Evolutionary conservation across 345 rosid species (phyloP).

Genomic region (Noccaea bulbosa): DNA sequence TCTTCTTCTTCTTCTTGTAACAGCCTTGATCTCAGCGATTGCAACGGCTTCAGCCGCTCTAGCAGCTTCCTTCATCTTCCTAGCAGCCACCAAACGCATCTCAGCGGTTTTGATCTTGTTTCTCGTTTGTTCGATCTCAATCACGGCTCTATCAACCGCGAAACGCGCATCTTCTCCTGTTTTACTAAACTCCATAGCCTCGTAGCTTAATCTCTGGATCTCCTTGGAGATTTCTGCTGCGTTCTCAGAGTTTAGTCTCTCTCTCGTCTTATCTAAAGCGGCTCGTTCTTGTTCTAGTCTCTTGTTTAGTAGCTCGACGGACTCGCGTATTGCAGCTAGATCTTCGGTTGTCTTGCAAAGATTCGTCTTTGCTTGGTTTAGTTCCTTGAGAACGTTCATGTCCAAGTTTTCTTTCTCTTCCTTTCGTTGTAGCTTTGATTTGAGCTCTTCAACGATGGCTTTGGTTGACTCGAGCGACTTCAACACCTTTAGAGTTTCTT

Average conservation of each 20-base stretch:
- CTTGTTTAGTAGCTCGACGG: conserved; percentile 68
- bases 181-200: conserved; percentile 69
- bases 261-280: conserved; percentile 70
- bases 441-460: conserved; percentile 66
- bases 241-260: conserved; percentile 57
- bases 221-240: conserved; percentile 65
- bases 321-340: conserved; percentile 71
- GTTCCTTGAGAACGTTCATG: conserved; percentile 53
- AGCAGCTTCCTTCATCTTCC: conserved; percentile 91
- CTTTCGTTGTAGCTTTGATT: conserved; percentile 42
- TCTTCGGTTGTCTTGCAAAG: conserved; percentile 77
- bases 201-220: conserved; percentile 71
- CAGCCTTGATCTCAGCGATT: conserved; percentile 73
- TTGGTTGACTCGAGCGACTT: conserved; percentile 79
- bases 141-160: conserved; percentile 64
- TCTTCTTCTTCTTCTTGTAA: conserved; percentile 36
- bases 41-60: conserved; percentile 90
- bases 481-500: conserved; percentile 74
- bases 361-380: conserved; percentile 81
- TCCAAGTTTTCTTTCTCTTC: conserved; percentile 43
- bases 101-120: conserved; percentile 71
- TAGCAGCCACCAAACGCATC: conserved; percentile 74
- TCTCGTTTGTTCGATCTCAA: conserved; percentile 70
- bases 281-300: conserved; percentile 72
- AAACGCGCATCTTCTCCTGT: conserved; percentile 62